phyloP scores from a whole-genome alignment of 805 yeast genomes.

The Lachancea dasiensis region DNA sequence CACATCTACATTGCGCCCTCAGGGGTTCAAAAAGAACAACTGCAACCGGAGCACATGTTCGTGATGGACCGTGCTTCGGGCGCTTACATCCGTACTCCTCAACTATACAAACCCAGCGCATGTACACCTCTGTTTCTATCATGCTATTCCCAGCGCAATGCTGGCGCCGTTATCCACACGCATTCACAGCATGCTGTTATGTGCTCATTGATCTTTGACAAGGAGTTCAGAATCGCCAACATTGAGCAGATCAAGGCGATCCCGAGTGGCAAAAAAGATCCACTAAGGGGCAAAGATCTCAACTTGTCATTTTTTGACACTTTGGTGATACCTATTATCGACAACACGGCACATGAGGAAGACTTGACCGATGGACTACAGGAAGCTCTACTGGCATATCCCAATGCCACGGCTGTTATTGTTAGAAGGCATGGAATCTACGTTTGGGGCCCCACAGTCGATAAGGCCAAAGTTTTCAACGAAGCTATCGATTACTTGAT shows the following conservation, averaged over 20 bases:
- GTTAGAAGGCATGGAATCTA: constrained; percentile 92
- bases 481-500: constrained; percentile 89
- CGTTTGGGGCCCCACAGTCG: constrained; percentile 91
- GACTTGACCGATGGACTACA: constrained; percentile 64
- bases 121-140: constrained; percentile 86
- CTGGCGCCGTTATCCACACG: constrained; percentile 93
- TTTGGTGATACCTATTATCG: constrained; percentile 81
- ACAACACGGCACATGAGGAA: constrained; percentile 84
- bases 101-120: constrained; percentile 76
- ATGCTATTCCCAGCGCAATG: constrained; percentile 58
- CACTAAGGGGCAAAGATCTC: constrained; percentile 40
- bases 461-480: constrained; percentile 90
- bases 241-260: constrained; percentile 92
- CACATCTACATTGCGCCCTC: constrained; percentile 79
- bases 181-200: constrained; percentile 88
- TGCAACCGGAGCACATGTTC: constrained; percentile 76
- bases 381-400: constrained; percentile 60
- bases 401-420: constrained; percentile 75
- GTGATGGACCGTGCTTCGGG: constrained; percentile 54
- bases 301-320: constrained; percentile 68
- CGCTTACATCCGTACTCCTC: constrained; percentile 55
- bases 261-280: constrained; percentile 56
- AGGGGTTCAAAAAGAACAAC: constrained; percentile 92
- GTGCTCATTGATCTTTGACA: constrained; percentile 61
- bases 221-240: constrained; percentile 68